phyloP scores from a whole-genome alignment of 495 filamentous ascomycete genomes.

The Penicillium soppii region DNA sequence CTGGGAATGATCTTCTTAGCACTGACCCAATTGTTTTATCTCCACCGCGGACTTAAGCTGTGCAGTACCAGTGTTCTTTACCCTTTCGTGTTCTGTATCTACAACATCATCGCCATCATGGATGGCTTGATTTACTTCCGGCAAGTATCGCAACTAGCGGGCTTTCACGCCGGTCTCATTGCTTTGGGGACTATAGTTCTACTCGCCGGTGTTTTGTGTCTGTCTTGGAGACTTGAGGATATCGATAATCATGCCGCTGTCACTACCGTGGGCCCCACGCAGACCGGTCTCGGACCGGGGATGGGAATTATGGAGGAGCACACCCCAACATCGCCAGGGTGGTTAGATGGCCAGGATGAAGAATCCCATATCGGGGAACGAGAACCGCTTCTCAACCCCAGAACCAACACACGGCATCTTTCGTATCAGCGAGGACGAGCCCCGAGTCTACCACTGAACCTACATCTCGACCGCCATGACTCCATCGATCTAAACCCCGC shows the following conservation, averaged over 20 bases:
- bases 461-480: conserved; percentile 25
- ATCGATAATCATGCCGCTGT: conserved; percentile 56
- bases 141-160: conserved; percentile 75
- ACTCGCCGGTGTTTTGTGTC: conserved; percentile 80
- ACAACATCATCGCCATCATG: conserved; percentile 98
- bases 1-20: conserved; percentile 79
- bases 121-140: conserved; percentile 97
- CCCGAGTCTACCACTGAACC: conserved; percentile 39
- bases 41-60: conserved; percentile 89
- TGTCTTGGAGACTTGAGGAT: conserved; percentile 90
- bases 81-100: conserved; percentile 97
- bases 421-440: conserved; percentile 30
- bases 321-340: conserved; percentile 17
- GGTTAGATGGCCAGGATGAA: conserved; percentile 30
- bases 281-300: conserved; percentile 43
- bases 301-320: conserved; percentile 45
- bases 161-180: conserved; percentile 78
- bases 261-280: conserved; percentile 35
- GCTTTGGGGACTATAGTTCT: conserved; percentile 84
- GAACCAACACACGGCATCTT: conserved; percentile 14
- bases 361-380: conserved; percentile 36
- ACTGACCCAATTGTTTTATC: conserved; percentile 89
- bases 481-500: conserved; percentile 41
- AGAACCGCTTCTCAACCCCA: conserved; percentile 36
- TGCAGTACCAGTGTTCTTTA: conserved; percentile 96